A percentile compares a stretch with the other conserved stretches of the same genome.
phyloP scores from a whole-genome alignment of 495 filamentous ascomycete species.

The Aspergillus taichungensis region DNA sequence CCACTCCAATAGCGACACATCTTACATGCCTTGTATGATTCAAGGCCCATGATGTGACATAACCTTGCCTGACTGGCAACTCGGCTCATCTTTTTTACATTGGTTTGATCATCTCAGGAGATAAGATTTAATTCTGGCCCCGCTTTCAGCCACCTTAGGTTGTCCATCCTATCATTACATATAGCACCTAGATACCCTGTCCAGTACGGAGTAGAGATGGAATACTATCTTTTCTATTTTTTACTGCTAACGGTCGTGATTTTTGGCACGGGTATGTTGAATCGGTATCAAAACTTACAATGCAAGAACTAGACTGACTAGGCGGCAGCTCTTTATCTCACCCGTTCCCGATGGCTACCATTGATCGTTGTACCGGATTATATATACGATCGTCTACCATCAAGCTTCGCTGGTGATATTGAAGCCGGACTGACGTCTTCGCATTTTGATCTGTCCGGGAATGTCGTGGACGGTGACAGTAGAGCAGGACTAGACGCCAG shows the following conservation, averaged over 20 bases:
- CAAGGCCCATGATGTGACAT: too few species aligned
- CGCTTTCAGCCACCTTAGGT: too few species aligned
- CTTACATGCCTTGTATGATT: too few species aligned
- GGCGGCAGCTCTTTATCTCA: slow-evolving; percentile 62
- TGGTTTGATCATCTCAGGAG: too few species aligned
- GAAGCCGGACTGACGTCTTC: slow-evolving; percentile 75
- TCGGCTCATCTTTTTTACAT: too few species aligned
- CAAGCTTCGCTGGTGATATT: slow-evolving; percentile 67
- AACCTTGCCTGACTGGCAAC: too few species aligned
- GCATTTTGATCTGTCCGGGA: slow-evolving; percentile 71
- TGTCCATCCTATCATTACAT: too few species aligned
- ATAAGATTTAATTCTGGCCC: too few species aligned
- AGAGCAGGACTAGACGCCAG: slow-evolving; percentile 70
- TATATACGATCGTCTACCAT: slow-evolving; percentile 65
- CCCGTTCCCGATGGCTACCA: slow-evolving; percentile 66
- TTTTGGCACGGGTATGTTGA: slow-evolving; percentile 46
- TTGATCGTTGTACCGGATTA: slow-evolving; percentile 49
- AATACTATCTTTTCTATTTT: slow-evolving; percentile 67
- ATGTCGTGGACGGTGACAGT: slow-evolving; percentile 66
- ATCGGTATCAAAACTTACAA: not conserved
- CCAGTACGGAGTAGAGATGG: slow-evolving; percentile 34
- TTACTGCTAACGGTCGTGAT: slow-evolving; percentile 55
- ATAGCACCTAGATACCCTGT: too few species aligned
- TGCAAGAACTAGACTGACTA: slow-evolving; percentile 4
- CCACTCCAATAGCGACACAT: too few species aligned